Evolutionary conservation across 1,284 basidiomycete species (phyloP).

Genomic region (Trametes pubescens): DNA sequence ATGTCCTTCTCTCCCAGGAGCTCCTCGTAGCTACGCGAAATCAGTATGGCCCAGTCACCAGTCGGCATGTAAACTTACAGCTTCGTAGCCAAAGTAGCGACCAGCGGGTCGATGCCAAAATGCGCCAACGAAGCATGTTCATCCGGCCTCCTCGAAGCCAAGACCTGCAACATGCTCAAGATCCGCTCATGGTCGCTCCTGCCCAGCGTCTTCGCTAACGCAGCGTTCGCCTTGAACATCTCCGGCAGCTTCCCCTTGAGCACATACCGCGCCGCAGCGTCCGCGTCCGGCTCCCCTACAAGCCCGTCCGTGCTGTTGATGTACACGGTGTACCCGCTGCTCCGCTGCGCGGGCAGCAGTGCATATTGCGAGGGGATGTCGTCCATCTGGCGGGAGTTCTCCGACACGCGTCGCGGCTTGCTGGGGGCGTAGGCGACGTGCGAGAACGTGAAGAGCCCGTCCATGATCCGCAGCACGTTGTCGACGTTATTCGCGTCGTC

Average conservation of each 20-base stretch:
- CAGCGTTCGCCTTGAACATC: constrained; percentile 67
- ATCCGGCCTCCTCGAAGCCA: constrained; percentile 41
- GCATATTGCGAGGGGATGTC: constrained; percentile 46
- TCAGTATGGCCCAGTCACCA: background rate
- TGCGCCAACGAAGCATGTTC: constrained; percentile 2
- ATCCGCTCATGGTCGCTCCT: constrained; percentile 78
- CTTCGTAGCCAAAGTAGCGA: constrained; percentile 32
- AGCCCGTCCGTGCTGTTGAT: constrained; percentile 67
- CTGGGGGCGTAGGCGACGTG: constrained; percentile 34
- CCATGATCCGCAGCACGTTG: constrained; percentile 73
- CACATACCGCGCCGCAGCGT: constrained; percentile 72
- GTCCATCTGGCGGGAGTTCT: constrained; percentile 46
- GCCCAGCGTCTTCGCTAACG: constrained; percentile 63
- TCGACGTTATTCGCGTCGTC: constrained; percentile 51
- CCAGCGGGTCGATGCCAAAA: constrained; percentile 21
- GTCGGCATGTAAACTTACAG: constrained; percentile 37
- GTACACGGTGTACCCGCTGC: constrained; percentile 59
- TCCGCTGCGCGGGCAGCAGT: constrained; percentile 56
- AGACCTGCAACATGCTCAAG: constrained; percentile 71
- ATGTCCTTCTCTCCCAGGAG: constrained; percentile 74
- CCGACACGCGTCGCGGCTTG: constrained; percentile 47
- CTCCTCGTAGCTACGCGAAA: constrained; percentile 62
- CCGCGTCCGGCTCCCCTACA: constrained; percentile 59
- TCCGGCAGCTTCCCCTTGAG: constrained; percentile 57
- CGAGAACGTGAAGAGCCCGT: constrained; percentile 70